Evolutionary conservation across 1,284 basidiomycete species (phyloP).

Genomic region (Cutaneotrichosporon cutaneum): DNA sequence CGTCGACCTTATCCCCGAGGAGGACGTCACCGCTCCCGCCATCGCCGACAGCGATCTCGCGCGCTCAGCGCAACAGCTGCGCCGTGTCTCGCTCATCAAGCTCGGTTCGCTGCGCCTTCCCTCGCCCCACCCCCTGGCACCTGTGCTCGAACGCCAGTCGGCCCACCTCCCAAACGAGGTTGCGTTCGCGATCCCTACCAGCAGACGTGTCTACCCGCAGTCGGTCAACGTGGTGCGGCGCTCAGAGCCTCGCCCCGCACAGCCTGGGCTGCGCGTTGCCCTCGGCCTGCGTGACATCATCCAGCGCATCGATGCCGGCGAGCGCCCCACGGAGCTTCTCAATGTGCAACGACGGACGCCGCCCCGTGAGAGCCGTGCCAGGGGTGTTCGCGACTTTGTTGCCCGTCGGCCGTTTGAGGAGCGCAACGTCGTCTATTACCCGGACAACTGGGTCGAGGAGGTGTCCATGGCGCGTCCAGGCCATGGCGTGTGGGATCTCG

Average conservation of each 20-base stretch:
- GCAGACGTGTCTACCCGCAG: conserved; percentile 42
- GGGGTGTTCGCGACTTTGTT: conserved; percentile 44
- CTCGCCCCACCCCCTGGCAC: conserved; percentile 46
- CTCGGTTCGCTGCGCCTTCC: conserved; percentile 39
- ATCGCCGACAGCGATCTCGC: conserved; percentile 15
- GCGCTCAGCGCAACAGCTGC: conserved; percentile 33
- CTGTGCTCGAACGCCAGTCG: conserved; percentile 36
- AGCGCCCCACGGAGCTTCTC: conserved; percentile 25
- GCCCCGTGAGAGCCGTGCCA: conserved; percentile 27
- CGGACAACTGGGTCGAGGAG: conserved; percentile 34
- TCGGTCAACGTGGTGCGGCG: conserved; percentile 34
- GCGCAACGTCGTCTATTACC: conserved; percentile 38
- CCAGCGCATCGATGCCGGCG: conserved; percentile 34
- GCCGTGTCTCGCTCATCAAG: conserved; percentile 40
- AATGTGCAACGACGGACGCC: conserved; percentile 14
- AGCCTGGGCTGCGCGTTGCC: conserved; percentile 36
- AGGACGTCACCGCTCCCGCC: background rate
- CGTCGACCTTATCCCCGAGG: conserved; percentile 13
- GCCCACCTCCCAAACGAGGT: conserved; percentile 45
- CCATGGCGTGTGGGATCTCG: conserved; percentile 45
- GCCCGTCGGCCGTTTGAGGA: conserved; percentile 46
- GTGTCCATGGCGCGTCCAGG: conserved; percentile 45
- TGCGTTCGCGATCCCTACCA: conserved; percentile 40
- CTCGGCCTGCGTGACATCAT: conserved; percentile 36
- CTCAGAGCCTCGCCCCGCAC: conserved; percentile 32